A percentile compares a stretch with the other conserved stretches of the same genome.
Conservation (phyloP, 1,139 yeast genomes). For the Lodderomyces jiufengensis region DNA sequence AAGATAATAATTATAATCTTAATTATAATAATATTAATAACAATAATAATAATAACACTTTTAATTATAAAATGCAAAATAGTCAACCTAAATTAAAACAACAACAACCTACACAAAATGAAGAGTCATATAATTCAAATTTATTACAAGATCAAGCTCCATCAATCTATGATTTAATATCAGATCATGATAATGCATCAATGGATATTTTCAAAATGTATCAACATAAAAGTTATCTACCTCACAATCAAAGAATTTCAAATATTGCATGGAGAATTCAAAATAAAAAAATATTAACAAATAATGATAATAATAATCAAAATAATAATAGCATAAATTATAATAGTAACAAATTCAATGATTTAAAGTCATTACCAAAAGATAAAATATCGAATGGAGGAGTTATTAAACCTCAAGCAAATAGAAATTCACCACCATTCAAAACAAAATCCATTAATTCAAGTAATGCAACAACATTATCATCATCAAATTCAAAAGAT, state of each 20-base stretch:
- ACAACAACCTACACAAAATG: not conserved
- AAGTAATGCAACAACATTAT: not conserved
- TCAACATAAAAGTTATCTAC: conserved; percentile 39
- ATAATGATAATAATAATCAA: not conserved
- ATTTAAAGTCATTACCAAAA: too few species aligned
- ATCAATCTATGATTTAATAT: conserved; percentile 9
- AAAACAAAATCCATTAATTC: not conserved
- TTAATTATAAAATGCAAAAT: not conserved
- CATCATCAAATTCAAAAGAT: conserved; percentile 1
- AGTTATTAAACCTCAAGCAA: not conserved
- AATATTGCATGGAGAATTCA: conserved; percentile 50
- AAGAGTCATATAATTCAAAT: conserved; percentile 1
- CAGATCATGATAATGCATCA: conserved; percentile 13
- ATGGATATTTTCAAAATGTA: conserved; percentile 32
- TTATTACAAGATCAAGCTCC: conserved; percentile 7
- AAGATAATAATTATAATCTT: not conserved
- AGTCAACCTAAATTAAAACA: not conserved
- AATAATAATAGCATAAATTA: not conserved
- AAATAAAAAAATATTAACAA: conserved; percentile 25
- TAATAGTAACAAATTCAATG: not conserved
- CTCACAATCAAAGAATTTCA: conserved; percentile 42
- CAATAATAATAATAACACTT: not conserved
- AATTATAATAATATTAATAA: not conserved
- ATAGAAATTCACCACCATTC: not conserved
- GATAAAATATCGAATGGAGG: too few species aligned